Evolutionary conservation across 257 asterid species (phyloP).

Genomic region (Solanum etuberosum): DNA sequence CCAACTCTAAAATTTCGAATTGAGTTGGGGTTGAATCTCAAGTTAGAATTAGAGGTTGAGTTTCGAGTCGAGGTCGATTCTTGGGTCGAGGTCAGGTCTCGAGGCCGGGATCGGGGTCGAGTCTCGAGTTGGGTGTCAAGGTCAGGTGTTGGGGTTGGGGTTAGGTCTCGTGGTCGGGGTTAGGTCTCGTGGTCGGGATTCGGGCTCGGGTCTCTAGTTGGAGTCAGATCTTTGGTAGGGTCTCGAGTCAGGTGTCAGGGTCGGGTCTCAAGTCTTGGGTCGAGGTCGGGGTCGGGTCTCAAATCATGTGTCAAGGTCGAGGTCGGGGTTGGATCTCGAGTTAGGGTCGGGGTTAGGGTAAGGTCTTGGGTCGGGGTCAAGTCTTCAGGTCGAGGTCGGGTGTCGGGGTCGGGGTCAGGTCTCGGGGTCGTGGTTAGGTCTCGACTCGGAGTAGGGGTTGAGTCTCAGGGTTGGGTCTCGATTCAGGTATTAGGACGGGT

Average conservation of each 20-base stretch:
- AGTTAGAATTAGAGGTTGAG: not conserved
- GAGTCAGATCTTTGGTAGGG: not conserved
- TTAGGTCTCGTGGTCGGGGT: not conserved
- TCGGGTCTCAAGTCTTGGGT: too few species aligned
- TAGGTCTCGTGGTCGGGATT: not conserved
- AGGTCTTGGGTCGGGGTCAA: not conserved
- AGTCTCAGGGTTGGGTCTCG: too few species aligned
- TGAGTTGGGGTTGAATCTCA: not conserved
- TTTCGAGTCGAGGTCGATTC: not conserved
- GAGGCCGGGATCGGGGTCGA: not conserved
- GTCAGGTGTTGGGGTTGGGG: not conserved
- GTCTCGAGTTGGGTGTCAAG: not conserved
- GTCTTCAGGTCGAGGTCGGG: not conserved
- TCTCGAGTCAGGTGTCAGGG: not conserved
- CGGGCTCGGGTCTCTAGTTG: not conserved
- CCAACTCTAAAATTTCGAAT: not conserved
- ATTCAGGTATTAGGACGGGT: too few species aligned
- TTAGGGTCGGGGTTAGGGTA: not conserved
- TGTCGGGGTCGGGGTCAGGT: too few species aligned
- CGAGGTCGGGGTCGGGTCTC: not conserved
- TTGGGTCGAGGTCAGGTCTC: not conserved
- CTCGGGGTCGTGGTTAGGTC: too few species aligned
- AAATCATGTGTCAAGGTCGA: not conserved
- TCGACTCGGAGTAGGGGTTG: too few species aligned
- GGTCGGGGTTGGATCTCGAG: not conserved